Evolutionary conservation across 2,329 filamentous ascomycete genomes (phyloP).

Genomic region (Microsporum canis): DNA sequence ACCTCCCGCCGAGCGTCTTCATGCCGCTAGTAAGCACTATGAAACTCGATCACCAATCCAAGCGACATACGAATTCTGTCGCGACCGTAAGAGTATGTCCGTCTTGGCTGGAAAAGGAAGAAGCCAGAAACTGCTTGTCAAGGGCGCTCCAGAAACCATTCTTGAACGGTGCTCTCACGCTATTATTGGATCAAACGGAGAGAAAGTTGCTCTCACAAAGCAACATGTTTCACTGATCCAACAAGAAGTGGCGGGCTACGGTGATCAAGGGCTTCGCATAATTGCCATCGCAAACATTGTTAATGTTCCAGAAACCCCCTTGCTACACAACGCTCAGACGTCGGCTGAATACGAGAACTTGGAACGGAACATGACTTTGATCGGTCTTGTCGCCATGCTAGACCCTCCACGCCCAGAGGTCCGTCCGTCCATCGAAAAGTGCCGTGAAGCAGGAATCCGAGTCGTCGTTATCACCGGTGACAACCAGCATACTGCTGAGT

Average conservation of each 20-base stretch:
- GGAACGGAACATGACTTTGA: slow-evolving; percentile 86
- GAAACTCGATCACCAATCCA: slow-evolving; percentile 63
- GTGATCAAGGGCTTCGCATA: slow-evolving; percentile 82
- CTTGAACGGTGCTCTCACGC: slow-evolving; percentile 82
- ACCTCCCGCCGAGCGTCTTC: slow-evolving; percentile 51
- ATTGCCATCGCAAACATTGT: slow-evolving; percentile 85
- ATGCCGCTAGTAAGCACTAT: slow-evolving; percentile 75
- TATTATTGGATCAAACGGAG: slow-evolving; percentile 65
- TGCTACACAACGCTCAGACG: slow-evolving; percentile 64
- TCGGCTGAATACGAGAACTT: slow-evolving; percentile 73
- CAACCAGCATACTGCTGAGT: slow-evolving; percentile 94
- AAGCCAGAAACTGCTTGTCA: slow-evolving; percentile 75
- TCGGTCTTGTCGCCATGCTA: slow-evolving; percentile 91
- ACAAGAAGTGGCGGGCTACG: slow-evolving; percentile 77
- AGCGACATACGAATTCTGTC: slow-evolving; percentile 90
- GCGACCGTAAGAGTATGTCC: slow-evolving; percentile 98
- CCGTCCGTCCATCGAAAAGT: slow-evolving; percentile 71
- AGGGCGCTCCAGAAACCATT: slow-evolving; percentile 90
- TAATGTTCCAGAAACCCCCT: slow-evolving; percentile 57
- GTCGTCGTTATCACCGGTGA: slow-evolving; percentile 98
- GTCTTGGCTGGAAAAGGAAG: slow-evolving; percentile 66
- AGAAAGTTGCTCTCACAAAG: slow-evolving; percentile 59
- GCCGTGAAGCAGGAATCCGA: slow-evolving; percentile 84
- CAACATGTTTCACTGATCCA: slow-evolving; percentile 59
- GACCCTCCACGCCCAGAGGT: slow-evolving; percentile 94